Base-by-base conservation (phyloP, 169 alveolate genomes). In the Cyclospora cayetanensis region DNA sequence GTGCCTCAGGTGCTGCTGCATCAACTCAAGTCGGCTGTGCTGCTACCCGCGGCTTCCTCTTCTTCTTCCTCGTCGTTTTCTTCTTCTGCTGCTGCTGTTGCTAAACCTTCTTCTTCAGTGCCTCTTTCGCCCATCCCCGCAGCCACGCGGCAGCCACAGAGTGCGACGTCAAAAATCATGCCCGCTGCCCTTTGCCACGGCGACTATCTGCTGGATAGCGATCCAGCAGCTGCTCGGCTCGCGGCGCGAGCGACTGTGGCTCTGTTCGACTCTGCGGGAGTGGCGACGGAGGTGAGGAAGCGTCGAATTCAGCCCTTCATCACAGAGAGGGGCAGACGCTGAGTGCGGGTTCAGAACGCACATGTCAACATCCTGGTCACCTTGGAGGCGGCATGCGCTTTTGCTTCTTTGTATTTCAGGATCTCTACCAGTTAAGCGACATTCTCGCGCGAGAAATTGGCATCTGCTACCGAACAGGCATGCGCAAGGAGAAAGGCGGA, bases 171-270 rank as follows among this genome's bases (percentile, higher is more conserved):
- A 5, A 43, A 11, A 11, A 52, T 35, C 34, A 83, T 52, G 46
- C 77, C n/a, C 43, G 65, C 35, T 39, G 74, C 9, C 31, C 41
- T 1, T 15, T 7, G 55, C 55, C 15, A 7, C 34, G 68, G 72
- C 22, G 72, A 50, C 31, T 79, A 87, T 60, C 43, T 66, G 52
- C 87, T 87, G 15, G 92, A 87, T 18, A 35, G 87, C 25, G 76
- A 50, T n/a, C 68, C 66, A 1, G 68, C 50, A 20, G 43, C 60
- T n/a, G 55, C 87, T 22, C 60, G 70, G 34, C 63, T 87, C 25
- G 27, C 82, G 20, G 92, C 92, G 55, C 72, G 29, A 4, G 92
- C 87, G 68, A 87, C 92, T 2, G 87, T 87, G 37, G 92, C 92
- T 11, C 86, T 87, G 7, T 87, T 87, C 35, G 87, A 87, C 63